phyloP scores from a whole-genome alignment of 139 green algal genomes.

The Pseudopediastrum boryanum region DNA sequence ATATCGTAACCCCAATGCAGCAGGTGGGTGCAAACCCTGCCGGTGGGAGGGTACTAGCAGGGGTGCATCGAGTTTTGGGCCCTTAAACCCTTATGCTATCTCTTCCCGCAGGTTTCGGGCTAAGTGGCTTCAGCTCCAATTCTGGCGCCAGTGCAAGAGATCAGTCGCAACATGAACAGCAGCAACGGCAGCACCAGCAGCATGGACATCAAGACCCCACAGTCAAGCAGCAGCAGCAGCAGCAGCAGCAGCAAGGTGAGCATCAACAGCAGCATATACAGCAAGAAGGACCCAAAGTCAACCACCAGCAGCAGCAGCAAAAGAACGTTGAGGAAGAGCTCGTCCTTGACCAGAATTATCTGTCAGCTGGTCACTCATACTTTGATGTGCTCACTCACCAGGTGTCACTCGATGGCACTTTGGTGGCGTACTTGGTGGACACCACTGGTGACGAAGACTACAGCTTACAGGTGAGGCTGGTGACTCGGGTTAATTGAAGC shows the following conservation, averaged over 20 bases:
- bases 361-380: slow-evolving; percentile 22
- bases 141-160: too few species aligned
- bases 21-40: too few species aligned
- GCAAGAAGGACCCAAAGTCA: neutral
- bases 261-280: neutral
- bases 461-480: slow-evolving; percentile 1
- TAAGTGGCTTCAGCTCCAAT: too few species aligned
- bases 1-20: too few species aligned
- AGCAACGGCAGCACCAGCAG: neutral
- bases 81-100: too few species aligned
- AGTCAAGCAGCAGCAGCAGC: too few species aligned
- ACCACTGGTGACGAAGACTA: slow-evolving; percentile 32
- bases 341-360: slow-evolving; percentile 31
- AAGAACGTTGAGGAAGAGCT: slow-evolving; percentile 8
- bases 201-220: neutral
- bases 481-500: neutral
- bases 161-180: slow-evolving; percentile 1
- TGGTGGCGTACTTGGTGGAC: slow-evolving; percentile 34
- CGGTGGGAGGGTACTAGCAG: too few species aligned
- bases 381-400: slow-evolving; percentile 13
- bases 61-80: too few species aligned
- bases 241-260: neutral
- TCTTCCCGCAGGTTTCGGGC: too few species aligned
- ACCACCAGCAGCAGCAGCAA: neutral
- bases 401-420: slow-evolving; percentile 29